Base-by-base conservation (phyloP, 129 eudicot species). In the Pulicaria dysenterica region DNA sequence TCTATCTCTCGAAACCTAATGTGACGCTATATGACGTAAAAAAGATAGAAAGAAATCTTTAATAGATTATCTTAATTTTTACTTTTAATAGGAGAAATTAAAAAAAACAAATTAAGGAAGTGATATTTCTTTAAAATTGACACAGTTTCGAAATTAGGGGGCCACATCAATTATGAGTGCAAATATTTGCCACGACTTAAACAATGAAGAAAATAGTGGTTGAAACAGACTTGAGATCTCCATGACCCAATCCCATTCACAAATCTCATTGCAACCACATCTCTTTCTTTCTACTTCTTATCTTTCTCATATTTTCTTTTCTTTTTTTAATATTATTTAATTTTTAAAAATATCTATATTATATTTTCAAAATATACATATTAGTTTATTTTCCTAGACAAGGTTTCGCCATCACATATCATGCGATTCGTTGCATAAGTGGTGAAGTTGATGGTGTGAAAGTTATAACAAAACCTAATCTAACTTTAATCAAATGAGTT, bases 181-280 rank as follows among this genome's bases (percentile, higher is more conserved):
- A 73, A 37, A 67, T 55, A 16, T 58, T 68, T 63, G 77, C 83
- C 83, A 78, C 86, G 77, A 82, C 41, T 60, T 62, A 13, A n/a
- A 7, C 12, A 66, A 12, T 58, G 12, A 66, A 68, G 64, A 9
- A 64, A 66, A 83, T 81, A 83, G 83, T 75, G 40, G 76, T 64
- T 24, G 31, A 49, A 70, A 44, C 14, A 14, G 8, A 44, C 69
- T 48, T 36, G 1, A 69, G 75, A 72, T 76, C 80, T 63, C 38
- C 3, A 46, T 5, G 7, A 56, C 50, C n/a, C 65, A 74, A 55
- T 84, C 81, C 77, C 85, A 63, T 73, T 84, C 89, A 80, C 82
- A 5, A 70, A 24, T 24, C 10, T 70, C 59, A 3, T 17, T 6
- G 39, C 49, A 48, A 63, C 70, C 67, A 69, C 84, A 82, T 82